Evolutionary conservation across 2,329 filamentous ascomycete genomes (phyloP).

Genomic region (Arthrocladium fulminans): DNA sequence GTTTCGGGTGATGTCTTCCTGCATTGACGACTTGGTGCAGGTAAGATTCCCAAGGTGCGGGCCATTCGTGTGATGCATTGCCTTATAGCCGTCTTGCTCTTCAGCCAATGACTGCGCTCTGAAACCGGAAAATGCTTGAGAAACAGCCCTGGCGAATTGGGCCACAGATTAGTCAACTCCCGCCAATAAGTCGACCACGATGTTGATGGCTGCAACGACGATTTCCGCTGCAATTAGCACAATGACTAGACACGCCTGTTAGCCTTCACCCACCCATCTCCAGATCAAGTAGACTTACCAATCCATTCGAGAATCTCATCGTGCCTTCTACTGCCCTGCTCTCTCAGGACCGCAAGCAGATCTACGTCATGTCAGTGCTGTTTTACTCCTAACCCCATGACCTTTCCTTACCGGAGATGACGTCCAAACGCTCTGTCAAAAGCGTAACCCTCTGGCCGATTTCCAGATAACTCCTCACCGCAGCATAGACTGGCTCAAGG

Average conservation of each 20-base stretch:
- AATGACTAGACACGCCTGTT: slow-evolving; percentile 56
- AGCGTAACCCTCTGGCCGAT: slow-evolving; percentile 93
- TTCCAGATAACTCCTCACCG: slow-evolving; percentile 88
- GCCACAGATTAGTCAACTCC: slow-evolving; percentile 51
- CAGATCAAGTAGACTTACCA: slow-evolving; percentile 48
- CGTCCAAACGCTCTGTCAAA: slow-evolving; percentile 79
- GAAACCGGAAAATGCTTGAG: too few species aligned
- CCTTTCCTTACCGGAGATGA: slow-evolving; percentile 48
- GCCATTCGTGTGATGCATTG: too few species aligned
- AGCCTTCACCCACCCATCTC: not conserved
- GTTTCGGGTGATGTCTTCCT: too few species aligned
- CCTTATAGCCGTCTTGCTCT: too few species aligned
- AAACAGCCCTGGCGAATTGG: too few species aligned
- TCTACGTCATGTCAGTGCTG: slow-evolving; percentile 42
- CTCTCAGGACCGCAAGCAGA: slow-evolving; percentile 83
- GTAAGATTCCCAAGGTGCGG: too few species aligned
- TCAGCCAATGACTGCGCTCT: too few species aligned
- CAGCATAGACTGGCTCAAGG: slow-evolving; percentile 91
- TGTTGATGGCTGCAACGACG: slow-evolving; percentile 84
- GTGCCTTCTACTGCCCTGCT: slow-evolving; percentile 88
- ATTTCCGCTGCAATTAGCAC: slow-evolving; percentile 94
- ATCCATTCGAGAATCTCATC: slow-evolving; percentile 87
- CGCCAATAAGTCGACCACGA: slow-evolving; percentile 85
- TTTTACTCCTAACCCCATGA: not conserved
- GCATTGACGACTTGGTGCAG: too few species aligned